Percentiles rank a stretch among this genome's conserved stretches.
Evolutionary conservation across 257 asterid species (phyloP).

Genomic region (Solanum rostratum): DNA sequence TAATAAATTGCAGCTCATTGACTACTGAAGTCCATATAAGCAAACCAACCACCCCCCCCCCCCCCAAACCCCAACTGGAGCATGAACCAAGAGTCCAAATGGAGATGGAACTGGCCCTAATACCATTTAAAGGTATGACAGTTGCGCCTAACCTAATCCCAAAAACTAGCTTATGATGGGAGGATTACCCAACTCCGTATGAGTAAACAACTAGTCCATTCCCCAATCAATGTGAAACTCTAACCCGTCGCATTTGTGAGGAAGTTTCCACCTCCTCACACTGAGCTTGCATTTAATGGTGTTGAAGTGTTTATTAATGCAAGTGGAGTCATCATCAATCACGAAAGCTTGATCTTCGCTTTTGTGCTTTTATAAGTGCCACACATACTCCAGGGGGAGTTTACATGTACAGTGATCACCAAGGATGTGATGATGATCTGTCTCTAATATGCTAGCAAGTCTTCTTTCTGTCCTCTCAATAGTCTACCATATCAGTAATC

Average conservation of each 20-base stretch:
- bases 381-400: constrained; percentile 92
- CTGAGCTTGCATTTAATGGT: constrained; percentile 84
- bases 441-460: constrained; percentile 63
- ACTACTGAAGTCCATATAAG: no score
- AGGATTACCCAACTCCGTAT: no score
- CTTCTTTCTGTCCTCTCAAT: not conserved
- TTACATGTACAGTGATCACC: constrained; percentile 88
- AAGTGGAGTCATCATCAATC: constrained; percentile 95
- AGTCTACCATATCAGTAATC: not conserved
- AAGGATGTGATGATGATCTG: constrained; percentile 97
- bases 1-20: not conserved
- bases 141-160: no score
- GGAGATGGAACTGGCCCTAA: no score
- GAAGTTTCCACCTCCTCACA: constrained; percentile 82
- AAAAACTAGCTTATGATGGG: no score
- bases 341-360: constrained; percentile 70
- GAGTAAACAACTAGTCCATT: no score
- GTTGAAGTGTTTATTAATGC: constrained; percentile 92
- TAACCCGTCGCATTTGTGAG: constrained; percentile 24
- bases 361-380: constrained; percentile 77
- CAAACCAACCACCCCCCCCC: no score
- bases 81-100: no score
- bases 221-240: no score
- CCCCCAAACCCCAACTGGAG: no score
- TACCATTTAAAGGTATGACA: no score